phyloP scores from a whole-genome alignment of 2,329 filamentous ascomycete species.

The Eurotiales sp. region DNA sequence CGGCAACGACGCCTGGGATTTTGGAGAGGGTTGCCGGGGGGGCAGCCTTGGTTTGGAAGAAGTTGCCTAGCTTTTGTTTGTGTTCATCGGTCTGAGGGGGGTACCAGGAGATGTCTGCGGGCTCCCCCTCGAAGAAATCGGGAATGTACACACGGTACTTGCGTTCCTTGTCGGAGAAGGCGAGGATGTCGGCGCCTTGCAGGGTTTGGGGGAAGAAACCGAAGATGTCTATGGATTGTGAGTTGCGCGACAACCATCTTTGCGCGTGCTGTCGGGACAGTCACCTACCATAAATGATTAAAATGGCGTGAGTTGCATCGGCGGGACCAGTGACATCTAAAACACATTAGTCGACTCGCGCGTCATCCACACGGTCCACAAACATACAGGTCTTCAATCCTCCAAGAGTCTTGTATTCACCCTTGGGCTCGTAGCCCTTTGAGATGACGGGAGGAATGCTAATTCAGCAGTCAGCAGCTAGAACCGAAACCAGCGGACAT shows the following conservation, averaged over 20 bases:
- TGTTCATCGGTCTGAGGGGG: slow-evolving; percentile 59
- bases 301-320: slow-evolving; percentile 54
- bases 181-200: slow-evolving; percentile 62
- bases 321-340: slow-evolving; percentile 55
- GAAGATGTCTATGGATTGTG: slow-evolving; percentile 54
- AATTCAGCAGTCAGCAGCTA: slow-evolving; percentile 7
- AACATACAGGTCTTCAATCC: slow-evolving; percentile 58
- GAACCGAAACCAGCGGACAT: not conserved
- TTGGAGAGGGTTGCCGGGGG: slow-evolving; percentile 56
- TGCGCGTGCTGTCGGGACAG: too few relatives aligned
- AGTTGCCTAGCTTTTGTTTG: slow-evolving; percentile 56
- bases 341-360: too few relatives aligned
- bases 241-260: too few relatives aligned
- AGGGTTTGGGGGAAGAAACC: slow-evolving; percentile 61
- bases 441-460: slow-evolving; percentile 42
- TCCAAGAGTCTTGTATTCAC: slow-evolving; percentile 56
- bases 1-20: slow-evolving; percentile 53
- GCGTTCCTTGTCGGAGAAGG: slow-evolving; percentile 59
- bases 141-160: slow-evolving; percentile 87
- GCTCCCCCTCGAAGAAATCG: slow-evolving; percentile 80
- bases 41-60: slow-evolving; percentile 55
- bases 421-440: slow-evolving; percentile 53
- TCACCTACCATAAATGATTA: slow-evolving; percentile 52
- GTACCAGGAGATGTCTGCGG: slow-evolving; percentile 60
- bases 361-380: not conserved